Evolutionary conservation across 768 basidiomycete species (phyloP).

Genomic region (Rhizopogon vinicolor): DNA sequence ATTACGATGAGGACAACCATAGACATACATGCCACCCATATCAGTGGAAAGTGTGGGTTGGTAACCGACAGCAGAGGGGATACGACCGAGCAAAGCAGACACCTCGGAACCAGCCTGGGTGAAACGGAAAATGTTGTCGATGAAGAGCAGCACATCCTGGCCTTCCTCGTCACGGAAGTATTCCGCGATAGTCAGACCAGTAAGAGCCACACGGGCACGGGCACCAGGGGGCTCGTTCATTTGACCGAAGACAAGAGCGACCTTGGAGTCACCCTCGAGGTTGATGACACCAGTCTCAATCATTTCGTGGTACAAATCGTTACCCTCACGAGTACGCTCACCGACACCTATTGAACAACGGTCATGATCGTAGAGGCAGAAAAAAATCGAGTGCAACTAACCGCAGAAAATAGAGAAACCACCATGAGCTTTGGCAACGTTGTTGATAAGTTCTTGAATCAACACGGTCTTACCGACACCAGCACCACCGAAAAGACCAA

Average conservation of each 20-base stretch:
- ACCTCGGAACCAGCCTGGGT: constrained; percentile 99
- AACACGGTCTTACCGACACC: constrained; percentile 99
- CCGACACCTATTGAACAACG: constrained; percentile 73
- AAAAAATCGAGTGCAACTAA: constrained; percentile 28
- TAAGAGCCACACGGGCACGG: constrained; percentile 99
- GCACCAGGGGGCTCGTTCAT: constrained; percentile 99
- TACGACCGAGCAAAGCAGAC: constrained; percentile 99
- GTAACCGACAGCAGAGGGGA: constrained; percentile 99
- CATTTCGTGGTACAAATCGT: constrained; percentile 99
- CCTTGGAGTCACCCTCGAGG: constrained; percentile 99
- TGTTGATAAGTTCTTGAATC: constrained; percentile 99
- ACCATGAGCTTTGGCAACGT: constrained; percentile 99
- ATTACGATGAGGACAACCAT: neutral
- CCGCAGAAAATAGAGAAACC: constrained; percentile 99
- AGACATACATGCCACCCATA: constrained; percentile 96
- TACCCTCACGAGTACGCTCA: constrained; percentile 99
- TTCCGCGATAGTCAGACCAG: constrained; percentile 98
- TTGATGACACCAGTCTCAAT: constrained; percentile 99
- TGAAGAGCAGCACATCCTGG: constrained; percentile 99
- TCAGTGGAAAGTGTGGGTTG: constrained; percentile 99
- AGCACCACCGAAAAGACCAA: constrained; percentile 99
- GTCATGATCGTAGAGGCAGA: neutral
- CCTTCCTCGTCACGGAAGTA: constrained; percentile 99
- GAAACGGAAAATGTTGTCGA: constrained; percentile 99
- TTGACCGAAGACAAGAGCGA: constrained; percentile 99